Base-by-base conservation (phyloP, 177 flowering plant genomes). In the Vitis hybrid region DNA sequence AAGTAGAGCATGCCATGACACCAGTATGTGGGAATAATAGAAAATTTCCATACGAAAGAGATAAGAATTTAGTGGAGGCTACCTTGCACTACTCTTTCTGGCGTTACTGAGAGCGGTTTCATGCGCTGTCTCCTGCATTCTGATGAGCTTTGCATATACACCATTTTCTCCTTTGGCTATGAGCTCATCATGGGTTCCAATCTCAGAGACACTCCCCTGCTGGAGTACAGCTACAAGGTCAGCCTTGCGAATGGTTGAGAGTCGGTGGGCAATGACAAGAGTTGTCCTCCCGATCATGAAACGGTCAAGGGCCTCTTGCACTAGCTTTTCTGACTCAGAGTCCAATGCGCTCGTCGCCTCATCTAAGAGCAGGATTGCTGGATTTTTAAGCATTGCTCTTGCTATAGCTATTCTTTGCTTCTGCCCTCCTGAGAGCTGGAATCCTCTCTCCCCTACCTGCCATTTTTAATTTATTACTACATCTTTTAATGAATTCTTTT, bases 271-370 rank as follows among this genome's bases (percentile, higher is more conserved):
- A 71, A 94, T 92, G 15, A 92, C 91, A 61, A 94, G 93, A 55
- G 97, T 94, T 5, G 98, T 94, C 77, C 98, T 79, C 22, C 98
- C 98, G 18, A 94, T 91, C 97, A 94, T 94, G 83, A 94, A 92
- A 10, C 97, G 85, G 71, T 94, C 98, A n/a, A 94, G 88, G 7
- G 98, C 98, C 71, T 94, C 98, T 65, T 94, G 98, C 56, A 94
- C 97, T 34, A 94, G 85, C 79, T 88, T 94, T 68, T 94, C 98
- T 0, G 98, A 94, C 67, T 92, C 98, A 1, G 98, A 87, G 77
- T 94, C 98, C 63, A 94, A 73, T 4, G 98, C 97, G 69, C 98
- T 94, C 12, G 97, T 92, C 29, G 97, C 97, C 78, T 92, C 97
- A 65, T 92, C 97, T 77, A 92, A 73, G 39, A 87, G 88, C 66